Evolutionary conservation across 2,329 filamentous ascomycete genomes (phyloP).

Genomic region (Stagonosporopsis rhizophila): DNA sequence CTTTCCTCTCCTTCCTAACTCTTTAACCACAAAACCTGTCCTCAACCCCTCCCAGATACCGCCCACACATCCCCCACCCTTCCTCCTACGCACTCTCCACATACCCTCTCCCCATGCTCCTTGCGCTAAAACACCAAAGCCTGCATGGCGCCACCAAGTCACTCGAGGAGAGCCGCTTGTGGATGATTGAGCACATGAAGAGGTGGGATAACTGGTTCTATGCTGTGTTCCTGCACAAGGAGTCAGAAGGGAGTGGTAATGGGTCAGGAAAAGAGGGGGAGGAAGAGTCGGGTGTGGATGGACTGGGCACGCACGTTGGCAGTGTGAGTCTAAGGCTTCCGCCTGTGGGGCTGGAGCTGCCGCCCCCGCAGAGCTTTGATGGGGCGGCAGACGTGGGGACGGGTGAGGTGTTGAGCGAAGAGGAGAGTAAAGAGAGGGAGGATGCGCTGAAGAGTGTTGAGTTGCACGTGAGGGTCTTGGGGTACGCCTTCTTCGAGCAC

Average conservation of each 20-base stretch:
- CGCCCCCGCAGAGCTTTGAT: not conserved
- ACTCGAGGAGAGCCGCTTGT: conserved; percentile 26
- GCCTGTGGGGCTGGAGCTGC: not conserved
- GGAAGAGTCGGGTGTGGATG: not conserved
- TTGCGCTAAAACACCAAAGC: conserved; percentile 12
- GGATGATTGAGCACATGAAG: conserved; percentile 26
- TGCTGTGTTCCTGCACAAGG: conserved; percentile 26
- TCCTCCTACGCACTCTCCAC: not conserved
- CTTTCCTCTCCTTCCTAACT: too few species aligned
- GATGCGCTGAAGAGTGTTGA: not conserved
- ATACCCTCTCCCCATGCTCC: not conserved
- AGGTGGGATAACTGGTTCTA: conserved; percentile 20
- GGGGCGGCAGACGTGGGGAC: not conserved
- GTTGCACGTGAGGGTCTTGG: conserved; percentile 27
- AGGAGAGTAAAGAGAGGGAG: not conserved
- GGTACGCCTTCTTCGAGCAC: conserved; percentile 31
- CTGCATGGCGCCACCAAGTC: conserved; percentile 30
- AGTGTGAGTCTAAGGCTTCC: not conserved
- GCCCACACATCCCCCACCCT: not conserved
- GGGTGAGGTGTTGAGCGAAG: not conserved
- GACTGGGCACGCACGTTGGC: not conserved
- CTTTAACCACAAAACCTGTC: not conserved
- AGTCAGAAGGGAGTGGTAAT: not conserved
- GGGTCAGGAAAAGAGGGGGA: not conserved
- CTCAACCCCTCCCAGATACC: not conserved